Percentiles rank a stretch among this genome's conserved stretches.
Evolutionary conservation across 345 rosid genomes (phyloP).

Genomic region (Heritiera fomes): DNA sequence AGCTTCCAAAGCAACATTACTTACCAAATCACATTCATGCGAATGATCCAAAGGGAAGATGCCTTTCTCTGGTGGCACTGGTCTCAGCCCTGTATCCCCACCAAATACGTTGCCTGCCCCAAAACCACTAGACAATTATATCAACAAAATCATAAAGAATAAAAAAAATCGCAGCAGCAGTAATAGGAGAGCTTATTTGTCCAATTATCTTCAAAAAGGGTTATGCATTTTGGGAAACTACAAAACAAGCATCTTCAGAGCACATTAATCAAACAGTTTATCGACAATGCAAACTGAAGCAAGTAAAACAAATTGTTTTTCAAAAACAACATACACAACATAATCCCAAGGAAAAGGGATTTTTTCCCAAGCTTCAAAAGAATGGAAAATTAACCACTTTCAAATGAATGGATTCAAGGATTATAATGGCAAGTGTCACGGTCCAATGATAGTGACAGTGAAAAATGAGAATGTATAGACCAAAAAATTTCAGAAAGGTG

Average conservation of each 20-base stretch:
- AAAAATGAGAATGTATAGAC: no score
- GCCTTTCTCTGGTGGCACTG: constrained; percentile 93
- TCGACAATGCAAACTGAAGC: neutral
- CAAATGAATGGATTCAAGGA: neutral
- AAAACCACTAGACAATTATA: neutral
- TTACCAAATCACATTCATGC: constrained; percentile 83
- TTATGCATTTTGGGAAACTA: neutral
- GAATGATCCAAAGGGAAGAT: constrained; percentile 86
- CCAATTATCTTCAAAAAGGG: neutral
- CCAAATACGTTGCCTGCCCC: constrained; percentile 90
- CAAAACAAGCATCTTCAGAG: neutral
- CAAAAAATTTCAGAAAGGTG: no score
- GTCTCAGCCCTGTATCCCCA: constrained; percentile 80
- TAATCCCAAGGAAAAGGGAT: neutral
- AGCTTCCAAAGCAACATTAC: constrained; percentile 31
- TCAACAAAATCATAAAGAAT: neutral
- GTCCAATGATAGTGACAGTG: no score
- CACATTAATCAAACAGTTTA: constrained; percentile 13
- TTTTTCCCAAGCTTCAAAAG: neutral
- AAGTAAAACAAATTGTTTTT: no score
- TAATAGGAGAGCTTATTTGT: neutral
- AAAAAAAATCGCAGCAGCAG: neutral
- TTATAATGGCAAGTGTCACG: neutral
- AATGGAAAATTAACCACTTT: neutral
- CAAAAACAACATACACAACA: neutral